Conservation (phyloP, 2,329 filamentous ascomycete genomes). For the Fusarium stilboides region DNA sequence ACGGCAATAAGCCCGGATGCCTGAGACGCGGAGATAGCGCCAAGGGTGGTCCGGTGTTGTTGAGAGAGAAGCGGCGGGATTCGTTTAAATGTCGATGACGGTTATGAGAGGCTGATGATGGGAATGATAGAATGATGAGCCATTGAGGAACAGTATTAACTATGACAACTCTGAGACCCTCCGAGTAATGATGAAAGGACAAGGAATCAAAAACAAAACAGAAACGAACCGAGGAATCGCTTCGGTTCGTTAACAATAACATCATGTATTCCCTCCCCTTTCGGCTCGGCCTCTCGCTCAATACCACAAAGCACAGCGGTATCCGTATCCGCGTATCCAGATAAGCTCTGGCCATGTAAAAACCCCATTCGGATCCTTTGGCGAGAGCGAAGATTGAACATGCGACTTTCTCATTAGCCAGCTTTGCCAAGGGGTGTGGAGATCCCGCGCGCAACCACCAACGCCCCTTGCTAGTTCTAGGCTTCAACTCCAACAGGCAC, state of each 20-base stretch:
- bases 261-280: slow-evolving; percentile 17
- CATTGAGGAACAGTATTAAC: not conserved
- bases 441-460: slow-evolving; percentile 16
- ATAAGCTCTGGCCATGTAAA: slow-evolving; percentile 23
- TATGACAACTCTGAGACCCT: not conserved
- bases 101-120: slow-evolving; percentile 17
- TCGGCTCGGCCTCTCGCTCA: slow-evolving; percentile 35
- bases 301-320: not conserved
- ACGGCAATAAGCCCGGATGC: slow-evolving; percentile 34
- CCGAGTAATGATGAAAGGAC: not conserved
- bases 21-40: slow-evolving; percentile 29
- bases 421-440: slow-evolving; percentile 30
- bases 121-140: slow-evolving; percentile 6
- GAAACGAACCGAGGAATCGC: slow-evolving; percentile 6
- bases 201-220: not conserved
- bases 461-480: slow-evolving; percentile 12
- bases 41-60: slow-evolving; percentile 17
- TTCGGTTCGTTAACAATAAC: slow-evolving; percentile 26
- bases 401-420: slow-evolving; percentile 29
- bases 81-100: slow-evolving; percentile 33
- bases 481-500: slow-evolving; percentile 20
- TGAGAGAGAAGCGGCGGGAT: slow-evolving; percentile 2
- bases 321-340: slow-evolving; percentile 30
- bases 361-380: not conserved
- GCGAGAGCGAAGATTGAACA: slow-evolving; percentile 16